phyloP scores from a whole-genome alignment of 441 rosid species.

The Gossypium gossypioides region DNA sequence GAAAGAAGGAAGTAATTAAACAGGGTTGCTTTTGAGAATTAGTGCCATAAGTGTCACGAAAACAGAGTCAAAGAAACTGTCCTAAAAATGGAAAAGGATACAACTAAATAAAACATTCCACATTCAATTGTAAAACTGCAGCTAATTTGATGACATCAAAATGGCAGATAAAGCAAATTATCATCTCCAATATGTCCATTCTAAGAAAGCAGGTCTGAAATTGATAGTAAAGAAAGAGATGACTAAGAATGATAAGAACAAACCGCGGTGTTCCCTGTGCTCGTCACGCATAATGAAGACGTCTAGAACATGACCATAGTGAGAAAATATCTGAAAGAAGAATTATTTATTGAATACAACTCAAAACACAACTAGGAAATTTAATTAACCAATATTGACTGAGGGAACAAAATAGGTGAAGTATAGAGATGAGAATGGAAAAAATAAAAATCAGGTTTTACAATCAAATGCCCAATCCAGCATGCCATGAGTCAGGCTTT shows the following conservation, averaged over 20 bases:
- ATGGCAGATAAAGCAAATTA: not conserved
- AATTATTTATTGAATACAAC: conserved; percentile 11
- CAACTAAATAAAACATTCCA: conserved; percentile 9
- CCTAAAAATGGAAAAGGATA: not conserved
- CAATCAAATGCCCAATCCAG: not conserved
- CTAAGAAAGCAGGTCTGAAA: not conserved
- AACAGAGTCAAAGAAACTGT: not conserved
- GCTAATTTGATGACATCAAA: not conserved
- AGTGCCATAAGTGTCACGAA: not conserved
- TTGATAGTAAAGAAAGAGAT: conserved; percentile 10
- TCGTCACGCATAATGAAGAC: conserved; percentile 59
- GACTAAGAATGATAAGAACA: conserved; percentile 22
- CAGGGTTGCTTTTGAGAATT: not conserved
- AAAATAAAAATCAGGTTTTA: not conserved
- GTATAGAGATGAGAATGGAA: not conserved
- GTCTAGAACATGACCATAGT: conserved; percentile 62
- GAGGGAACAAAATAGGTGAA: not conserved
- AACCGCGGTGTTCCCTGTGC: conserved; percentile 64
- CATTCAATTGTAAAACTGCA: not conserved
- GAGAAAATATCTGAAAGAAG: conserved; percentile 58
- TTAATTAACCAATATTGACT: not conserved
- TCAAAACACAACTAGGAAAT: conserved; percentile 8
- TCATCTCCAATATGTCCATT: conserved; percentile 4
- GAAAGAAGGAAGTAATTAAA: not conserved
- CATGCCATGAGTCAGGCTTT: not conserved